Percentiles rank a stretch among this genome's conserved stretches.
Evolutionary conservation across 1,284 basidiomycete species (phyloP).

Genomic region (Taiwanofungus camphoratus): DNA sequence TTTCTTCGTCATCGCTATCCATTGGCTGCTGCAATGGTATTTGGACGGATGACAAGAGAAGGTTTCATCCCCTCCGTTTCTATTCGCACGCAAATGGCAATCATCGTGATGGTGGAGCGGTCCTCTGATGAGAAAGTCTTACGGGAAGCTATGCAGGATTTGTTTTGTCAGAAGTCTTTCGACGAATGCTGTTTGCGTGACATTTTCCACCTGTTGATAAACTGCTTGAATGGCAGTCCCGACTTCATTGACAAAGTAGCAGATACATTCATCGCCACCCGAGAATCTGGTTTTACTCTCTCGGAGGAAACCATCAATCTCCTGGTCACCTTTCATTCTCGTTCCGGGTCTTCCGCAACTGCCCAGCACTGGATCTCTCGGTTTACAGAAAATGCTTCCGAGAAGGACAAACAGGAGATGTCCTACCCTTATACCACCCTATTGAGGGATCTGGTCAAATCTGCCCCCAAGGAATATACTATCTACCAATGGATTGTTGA

Average conservation of each 20-base stretch:
- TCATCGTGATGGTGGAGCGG: constrained; percentile 23
- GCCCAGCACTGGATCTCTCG: constrained; percentile 31
- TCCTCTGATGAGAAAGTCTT: constrained; percentile 19
- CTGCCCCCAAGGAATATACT: constrained; percentile 24
- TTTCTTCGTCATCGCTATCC: constrained; percentile 33
- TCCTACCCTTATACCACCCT: constrained; percentile 33
- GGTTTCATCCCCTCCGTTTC: constrained; percentile 32
- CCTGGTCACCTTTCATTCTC: constrained; percentile 33
- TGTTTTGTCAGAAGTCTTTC: constrained; percentile 30
- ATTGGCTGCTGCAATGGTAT: constrained; percentile 33
- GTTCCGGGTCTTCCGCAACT: constrained; percentile 28
- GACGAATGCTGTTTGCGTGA: constrained; percentile 34
- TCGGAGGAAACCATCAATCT: constrained; percentile 29
- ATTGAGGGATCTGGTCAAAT: constrained; percentile 31
- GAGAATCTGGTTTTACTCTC: constrained; percentile 27
- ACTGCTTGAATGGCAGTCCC: constrained; percentile 25
- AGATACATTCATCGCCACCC: constrained; percentile 30
- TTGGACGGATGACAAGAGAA: constrained; percentile 36
- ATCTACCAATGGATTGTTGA: constrained; percentile 33
- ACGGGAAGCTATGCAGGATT: constrained; percentile 18
- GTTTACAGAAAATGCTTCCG: constrained; percentile 21
- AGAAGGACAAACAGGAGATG: constrained; percentile 10
- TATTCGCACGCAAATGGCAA: constrained; percentile 37
- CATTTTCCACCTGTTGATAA: constrained; percentile 35
- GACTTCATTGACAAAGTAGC: constrained; percentile 31